These are phyloP conservation scores for Cutaneotrichosporon mucoides DNA, from an alignment of 1,284 basidiomycete species.

Conservation along the genomic window DNA sequence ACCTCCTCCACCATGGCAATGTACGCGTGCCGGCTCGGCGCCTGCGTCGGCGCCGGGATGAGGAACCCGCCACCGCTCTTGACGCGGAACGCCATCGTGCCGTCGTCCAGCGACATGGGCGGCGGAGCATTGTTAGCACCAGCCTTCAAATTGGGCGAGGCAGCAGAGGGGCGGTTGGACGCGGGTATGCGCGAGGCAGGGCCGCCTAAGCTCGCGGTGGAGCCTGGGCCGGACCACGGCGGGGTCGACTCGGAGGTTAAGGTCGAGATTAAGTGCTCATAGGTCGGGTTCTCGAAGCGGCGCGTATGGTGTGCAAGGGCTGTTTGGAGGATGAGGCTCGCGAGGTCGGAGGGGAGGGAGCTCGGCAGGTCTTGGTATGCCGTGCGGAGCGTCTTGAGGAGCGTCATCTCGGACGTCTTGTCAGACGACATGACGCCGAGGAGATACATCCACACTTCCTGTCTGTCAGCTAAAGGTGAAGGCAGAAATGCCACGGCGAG, in stretches of 20 bases:
- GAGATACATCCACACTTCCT: constrained; percentile 51
- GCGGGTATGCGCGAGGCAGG: too few species aligned
- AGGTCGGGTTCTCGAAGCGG: constrained; percentile 44
- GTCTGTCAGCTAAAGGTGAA: background rate
- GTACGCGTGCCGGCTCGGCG: constrained; percentile 35
- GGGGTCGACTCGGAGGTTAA: constrained; percentile 33
- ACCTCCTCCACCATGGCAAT: constrained; percentile 40
- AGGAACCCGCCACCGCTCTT: constrained; percentile 18
- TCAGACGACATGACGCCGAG: constrained; percentile 41
- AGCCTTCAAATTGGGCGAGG: background rate
- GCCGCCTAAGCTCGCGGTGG: too few species aligned
- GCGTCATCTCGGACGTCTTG: constrained; percentile 45
- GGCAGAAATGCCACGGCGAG: too few species aligned
- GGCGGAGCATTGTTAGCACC: constrained; percentile 1
- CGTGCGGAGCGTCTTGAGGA: constrained; percentile 31
- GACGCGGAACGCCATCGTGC: constrained; percentile 8
- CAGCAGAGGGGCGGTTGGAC: background rate
- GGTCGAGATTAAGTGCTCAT: constrained; percentile 43
- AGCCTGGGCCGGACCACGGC: background rate
- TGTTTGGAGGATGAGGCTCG: constrained; percentile 32
- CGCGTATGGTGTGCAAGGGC: constrained; percentile 43
- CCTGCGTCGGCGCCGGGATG: constrained; percentile 35
- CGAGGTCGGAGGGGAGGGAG: constrained; percentile 30
- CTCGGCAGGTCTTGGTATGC: constrained; percentile 33
- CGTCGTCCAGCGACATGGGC: constrained; percentile 14